Evolutionary conservation across 371 early-diverging fungal genomes (phyloP), one percentile per base, ranked within the genome.

Genomic region (Thermomucor indicae-seudaticae): DNA sequence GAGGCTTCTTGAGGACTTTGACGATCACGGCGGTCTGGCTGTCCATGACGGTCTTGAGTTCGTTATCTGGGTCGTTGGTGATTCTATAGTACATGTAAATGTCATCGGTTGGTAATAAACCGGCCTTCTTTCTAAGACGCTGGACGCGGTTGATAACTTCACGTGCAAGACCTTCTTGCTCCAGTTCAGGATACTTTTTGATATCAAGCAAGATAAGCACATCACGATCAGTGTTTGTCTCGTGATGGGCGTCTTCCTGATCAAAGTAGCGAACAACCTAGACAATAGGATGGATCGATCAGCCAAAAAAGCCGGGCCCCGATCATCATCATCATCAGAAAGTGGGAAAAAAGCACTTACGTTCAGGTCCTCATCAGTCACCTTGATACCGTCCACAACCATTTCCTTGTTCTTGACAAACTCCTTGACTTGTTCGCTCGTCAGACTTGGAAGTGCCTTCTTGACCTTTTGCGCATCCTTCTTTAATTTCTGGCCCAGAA

Each of bases 141-240:
- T 99, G 99, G 17, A 99, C 90, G 61, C 98, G 90, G 83, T 98
- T 98, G 58, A 97, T 88, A 57, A 99, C 74, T 78, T 99, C 99
- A 59, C 99, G 86, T 19, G 98, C 99, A 47, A 88, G 53, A 53
- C 96, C 97, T 74, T 97, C 97, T 57, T 91, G 86, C 61, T 90
- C 81, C 25, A 99, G 81, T 46, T 84, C 86, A 30, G 86, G 78
- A 67, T 94, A 90, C 35, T 84, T 70, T 55, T 86, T 80, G 39
- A 79, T 80, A 71, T 99, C 97, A 64, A 99, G 63, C 56, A 99
- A 78, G 48, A 98, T 83, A 43, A 99, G 77, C 8, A 93, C 91
- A 38, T 94, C 91, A 65, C 80, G 81, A 57, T 92, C 91, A 20
- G 81, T 79, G 57, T 85, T 84, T 43, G 93, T 84, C 58, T 91